A percentile compares a stretch with the other conserved stretches of the same genome.
Evolutionary conservation across 1,284 basidiomycete species (phyloP).

Genomic region (Heterobasidion occidentale): DNA sequence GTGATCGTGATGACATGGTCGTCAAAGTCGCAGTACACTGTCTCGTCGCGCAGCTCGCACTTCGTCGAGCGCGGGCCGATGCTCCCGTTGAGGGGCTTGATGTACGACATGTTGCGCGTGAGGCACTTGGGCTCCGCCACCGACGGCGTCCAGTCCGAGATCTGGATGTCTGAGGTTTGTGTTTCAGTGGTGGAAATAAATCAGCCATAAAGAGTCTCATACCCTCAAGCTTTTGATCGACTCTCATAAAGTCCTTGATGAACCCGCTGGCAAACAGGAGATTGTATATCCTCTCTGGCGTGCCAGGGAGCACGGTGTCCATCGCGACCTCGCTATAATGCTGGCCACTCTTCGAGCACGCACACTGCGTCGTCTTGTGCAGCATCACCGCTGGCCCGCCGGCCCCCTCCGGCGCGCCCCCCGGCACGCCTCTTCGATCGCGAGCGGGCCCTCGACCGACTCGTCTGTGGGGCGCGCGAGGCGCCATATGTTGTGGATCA

Average conservation of each 20-base stretch:
- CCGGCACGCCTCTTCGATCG: conserved; percentile 8
- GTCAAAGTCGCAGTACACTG: conserved; percentile 76
- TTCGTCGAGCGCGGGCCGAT: conserved; percentile 95
- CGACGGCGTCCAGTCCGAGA: conserved; percentile 82
- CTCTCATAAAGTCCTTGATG: conserved; percentile 88
- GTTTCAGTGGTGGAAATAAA: not conserved
- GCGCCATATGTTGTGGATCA: conserved; percentile 95
- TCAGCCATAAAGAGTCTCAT: conserved; percentile 19
- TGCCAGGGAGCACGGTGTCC: conserved; percentile 77
- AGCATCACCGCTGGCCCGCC: conserved; percentile 9
- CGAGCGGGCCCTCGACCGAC: not conserved
- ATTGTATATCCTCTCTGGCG: conserved; percentile 93
- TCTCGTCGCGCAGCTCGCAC: conserved; percentile 88
- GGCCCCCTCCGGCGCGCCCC: conserved; percentile 8
- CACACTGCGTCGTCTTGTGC: conserved; percentile 61
- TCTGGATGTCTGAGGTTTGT: conserved; percentile 67
- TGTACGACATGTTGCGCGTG: conserved; percentile 86
- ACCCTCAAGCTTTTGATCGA: conserved; percentile 88
- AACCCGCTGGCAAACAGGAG: conserved; percentile 96
- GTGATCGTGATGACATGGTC: conserved; percentile 81
- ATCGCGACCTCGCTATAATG: conserved; percentile 75
- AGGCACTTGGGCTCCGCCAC: conserved; percentile 62
- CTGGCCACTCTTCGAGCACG: conserved; percentile 63
- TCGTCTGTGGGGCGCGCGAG: conserved; percentile 75
- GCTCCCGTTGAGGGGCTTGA: conserved; percentile 84